Evolutionary conservation across 148 eudicot genomes (phyloP).

Genomic region (Heliosperma pusillum): DNA sequence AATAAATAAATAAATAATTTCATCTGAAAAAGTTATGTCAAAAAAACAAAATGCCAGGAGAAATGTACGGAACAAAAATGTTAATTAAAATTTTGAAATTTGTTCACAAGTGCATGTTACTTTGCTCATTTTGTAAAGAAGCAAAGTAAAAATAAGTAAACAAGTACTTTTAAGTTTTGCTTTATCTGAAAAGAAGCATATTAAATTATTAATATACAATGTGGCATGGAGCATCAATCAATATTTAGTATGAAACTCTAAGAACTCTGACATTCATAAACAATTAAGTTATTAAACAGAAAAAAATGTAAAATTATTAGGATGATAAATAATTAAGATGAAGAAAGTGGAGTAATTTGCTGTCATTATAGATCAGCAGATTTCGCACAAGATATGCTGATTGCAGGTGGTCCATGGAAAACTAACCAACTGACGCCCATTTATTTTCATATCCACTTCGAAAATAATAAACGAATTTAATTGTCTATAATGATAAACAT

Average conservation of each 20-base stretch:
- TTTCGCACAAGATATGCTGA: constrained; percentile 20
- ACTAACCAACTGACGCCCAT: not conserved
- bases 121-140: not conserved
- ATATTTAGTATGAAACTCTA: not conserved
- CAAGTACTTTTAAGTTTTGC: constrained; percentile 6
- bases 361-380: constrained; percentile 18
- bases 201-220: not conserved
- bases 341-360: constrained; percentile 26
- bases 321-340: not conserved
- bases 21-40: not conserved
- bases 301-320: not conserved
- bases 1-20: too few species aligned
- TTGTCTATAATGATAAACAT: not conserved
- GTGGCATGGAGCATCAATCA: not conserved
- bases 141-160: constrained; percentile 1
- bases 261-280: constrained; percentile 19
- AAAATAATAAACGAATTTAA: not conserved
- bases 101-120: constrained; percentile 1
- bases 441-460: not conserved
- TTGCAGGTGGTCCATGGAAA: not conserved
- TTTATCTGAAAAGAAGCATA: constrained; percentile 20
- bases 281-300: not conserved
- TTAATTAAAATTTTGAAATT: not conserved
- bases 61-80: not conserved
- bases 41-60: not conserved